Percentiles rank a stretch among this genome's conserved stretches.
Evolutionary conservation across 2,329 filamentous ascomycete species (phyloP).

Genomic region (Clonostachys chloroleuca): DNA sequence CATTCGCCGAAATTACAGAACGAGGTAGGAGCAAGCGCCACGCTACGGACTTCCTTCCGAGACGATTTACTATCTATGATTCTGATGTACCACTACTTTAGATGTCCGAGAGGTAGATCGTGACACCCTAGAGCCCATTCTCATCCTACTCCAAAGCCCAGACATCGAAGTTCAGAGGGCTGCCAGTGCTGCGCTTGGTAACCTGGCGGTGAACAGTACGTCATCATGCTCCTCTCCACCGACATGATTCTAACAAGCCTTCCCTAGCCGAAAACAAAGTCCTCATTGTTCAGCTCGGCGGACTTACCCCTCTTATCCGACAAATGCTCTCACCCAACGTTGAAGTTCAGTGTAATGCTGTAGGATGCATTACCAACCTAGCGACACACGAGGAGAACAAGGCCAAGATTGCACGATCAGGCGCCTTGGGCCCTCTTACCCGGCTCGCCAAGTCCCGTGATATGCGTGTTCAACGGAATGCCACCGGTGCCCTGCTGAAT

Average conservation of each 20-base stretch:
- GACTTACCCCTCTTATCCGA: conserved; percentile 84
- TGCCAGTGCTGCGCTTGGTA: conserved; percentile 91
- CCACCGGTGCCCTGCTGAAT: conserved; percentile 91
- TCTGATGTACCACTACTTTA: conserved; percentile 27
- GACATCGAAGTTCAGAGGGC: conserved; percentile 97
- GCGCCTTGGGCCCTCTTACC: conserved; percentile 86
- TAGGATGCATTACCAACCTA: conserved; percentile 97
- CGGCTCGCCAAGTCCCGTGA: conserved; percentile 94
- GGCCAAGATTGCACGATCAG: conserved; percentile 94
- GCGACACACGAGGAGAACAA: conserved; percentile 99
- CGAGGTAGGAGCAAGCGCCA: conserved; percentile 61
- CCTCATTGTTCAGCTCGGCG: conserved; percentile 87
- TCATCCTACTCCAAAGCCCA: conserved; percentile 89
- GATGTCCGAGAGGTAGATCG: conserved; percentile 96
- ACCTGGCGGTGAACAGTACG: conserved; percentile 94
- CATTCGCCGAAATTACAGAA: conserved; percentile 98
- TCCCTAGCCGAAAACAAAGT: conserved; percentile 93
- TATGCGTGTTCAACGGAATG: conserved; percentile 97
- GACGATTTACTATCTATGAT: not conserved
- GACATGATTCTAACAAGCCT: conserved; percentile 21
- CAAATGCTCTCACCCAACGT: conserved; percentile 99
- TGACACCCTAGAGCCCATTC: conserved; percentile 91
- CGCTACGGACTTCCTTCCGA: not conserved
- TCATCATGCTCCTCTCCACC: not conserved
- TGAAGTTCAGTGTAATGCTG: conserved; percentile 98